Conservation (phyloP, 148 eudicot species). For the Heliamphora exappendiculata region DNA sequence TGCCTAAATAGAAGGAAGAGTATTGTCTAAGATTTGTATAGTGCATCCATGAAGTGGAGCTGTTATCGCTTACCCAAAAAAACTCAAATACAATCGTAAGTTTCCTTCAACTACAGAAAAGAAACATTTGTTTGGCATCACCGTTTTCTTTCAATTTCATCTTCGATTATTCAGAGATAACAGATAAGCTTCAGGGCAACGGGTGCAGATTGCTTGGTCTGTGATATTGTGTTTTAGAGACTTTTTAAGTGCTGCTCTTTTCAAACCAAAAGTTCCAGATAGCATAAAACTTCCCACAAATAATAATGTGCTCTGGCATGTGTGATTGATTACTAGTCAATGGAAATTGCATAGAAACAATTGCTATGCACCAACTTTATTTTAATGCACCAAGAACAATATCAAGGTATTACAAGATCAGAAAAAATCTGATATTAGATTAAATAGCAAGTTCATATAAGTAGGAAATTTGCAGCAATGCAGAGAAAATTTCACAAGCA, state of each 20-base stretch:
- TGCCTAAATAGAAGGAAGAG: not conserved
- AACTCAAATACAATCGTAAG: too few species aligned
- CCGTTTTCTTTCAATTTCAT: not conserved
- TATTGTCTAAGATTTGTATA: not conserved
- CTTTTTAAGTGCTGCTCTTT: not conserved
- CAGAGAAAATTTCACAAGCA: not conserved
- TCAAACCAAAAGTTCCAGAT: not conserved
- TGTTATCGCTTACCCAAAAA: too few species aligned
- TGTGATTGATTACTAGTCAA: not conserved
- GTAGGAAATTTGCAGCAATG: not conserved
- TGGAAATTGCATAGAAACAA: not conserved
- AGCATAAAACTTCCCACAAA: not conserved
- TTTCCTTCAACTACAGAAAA: not conserved
- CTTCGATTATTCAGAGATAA: not conserved
- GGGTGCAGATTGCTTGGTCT: not conserved
- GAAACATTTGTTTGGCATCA: not conserved
- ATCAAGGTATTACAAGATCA: not conserved
- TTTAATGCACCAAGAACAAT: not conserved
- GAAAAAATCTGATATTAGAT: too few species aligned
- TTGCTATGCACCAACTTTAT: not conserved
- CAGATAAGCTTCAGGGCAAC: not conserved
- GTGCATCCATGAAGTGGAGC: not conserved
- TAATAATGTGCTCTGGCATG: not conserved
- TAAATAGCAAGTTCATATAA: not conserved
- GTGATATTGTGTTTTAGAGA: not conserved